Evolutionary conservation across 2,329 filamentous ascomycete genomes (phyloP).

Genomic region (Stagonosporopsis vannaccii): DNA sequence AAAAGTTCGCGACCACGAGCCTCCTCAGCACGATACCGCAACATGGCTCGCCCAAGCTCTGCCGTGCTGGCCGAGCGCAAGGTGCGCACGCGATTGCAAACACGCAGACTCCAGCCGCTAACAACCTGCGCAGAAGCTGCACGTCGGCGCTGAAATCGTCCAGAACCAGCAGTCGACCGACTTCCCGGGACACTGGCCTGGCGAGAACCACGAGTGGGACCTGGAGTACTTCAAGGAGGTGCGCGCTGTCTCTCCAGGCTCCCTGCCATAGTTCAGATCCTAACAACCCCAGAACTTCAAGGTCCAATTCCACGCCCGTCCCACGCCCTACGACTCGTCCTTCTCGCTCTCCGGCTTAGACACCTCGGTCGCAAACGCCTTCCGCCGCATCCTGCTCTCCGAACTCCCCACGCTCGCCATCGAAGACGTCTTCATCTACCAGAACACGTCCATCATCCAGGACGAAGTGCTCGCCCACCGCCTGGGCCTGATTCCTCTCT

Average conservation of each 20-base stretch:
- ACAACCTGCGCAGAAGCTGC: constrained; percentile 69
- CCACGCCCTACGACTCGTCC: constrained; percentile 71
- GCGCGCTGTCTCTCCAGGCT: constrained; percentile 21
- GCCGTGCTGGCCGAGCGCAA: constrained; percentile 69
- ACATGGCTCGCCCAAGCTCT: constrained; percentile 53
- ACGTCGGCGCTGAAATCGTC: constrained; percentile 88
- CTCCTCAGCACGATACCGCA: constrained; percentile 22
- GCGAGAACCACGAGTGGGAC: constrained; percentile 85
- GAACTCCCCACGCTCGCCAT: constrained; percentile 95
- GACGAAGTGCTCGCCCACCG: constrained; percentile 94
- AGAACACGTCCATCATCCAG: constrained; percentile 98
- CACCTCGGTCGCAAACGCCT: constrained; percentile 93
- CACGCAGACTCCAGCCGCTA: constrained; percentile 6
- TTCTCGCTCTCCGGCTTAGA: constrained; percentile 95
- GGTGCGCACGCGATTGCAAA: constrained; percentile 52
- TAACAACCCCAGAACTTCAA: constrained; percentile 63
- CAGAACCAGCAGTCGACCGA: constrained; percentile 88
- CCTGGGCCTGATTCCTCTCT: constrained; percentile 88
- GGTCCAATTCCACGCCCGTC: constrained; percentile 85
- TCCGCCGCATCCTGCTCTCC: constrained; percentile 92
- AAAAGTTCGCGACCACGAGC: constrained; percentile 14
- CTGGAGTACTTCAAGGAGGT: constrained; percentile 73
- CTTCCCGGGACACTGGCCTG: constrained; percentile 88
- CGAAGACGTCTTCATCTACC: constrained; percentile 89
- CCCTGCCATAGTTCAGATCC: neutral